These are phyloP conservation scores for Gigaspora rosea DNA, from an alignment of 192 early-diverging fungal genomes.

Conservation along the genomic window DNA sequence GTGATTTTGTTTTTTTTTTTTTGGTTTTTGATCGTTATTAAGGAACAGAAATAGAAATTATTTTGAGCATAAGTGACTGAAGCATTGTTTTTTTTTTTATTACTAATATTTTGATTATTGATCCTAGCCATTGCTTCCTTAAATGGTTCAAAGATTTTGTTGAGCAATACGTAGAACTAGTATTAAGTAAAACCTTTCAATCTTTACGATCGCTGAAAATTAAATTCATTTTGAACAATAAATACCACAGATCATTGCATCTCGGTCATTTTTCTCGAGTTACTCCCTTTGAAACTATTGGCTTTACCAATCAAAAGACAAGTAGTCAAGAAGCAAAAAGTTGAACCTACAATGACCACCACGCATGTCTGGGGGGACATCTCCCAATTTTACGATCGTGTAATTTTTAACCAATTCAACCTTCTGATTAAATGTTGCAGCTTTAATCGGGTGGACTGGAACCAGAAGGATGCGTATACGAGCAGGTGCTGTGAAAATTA, in stretches of 20 bases:
- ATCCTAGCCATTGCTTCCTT: too few relatives aligned
- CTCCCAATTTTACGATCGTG: constrained; percentile 62
- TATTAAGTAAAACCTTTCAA: too few relatives aligned
- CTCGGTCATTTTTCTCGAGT: too few relatives aligned
- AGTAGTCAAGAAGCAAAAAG: too few relatives aligned
- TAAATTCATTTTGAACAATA: too few relatives aligned
- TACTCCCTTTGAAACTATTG: neutral
- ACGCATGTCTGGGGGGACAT: constrained; percentile 67
- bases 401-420: constrained; percentile 68
- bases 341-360: constrained; percentile 41
- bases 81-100: neutral
- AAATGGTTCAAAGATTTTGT: too few relatives aligned
- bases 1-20: neutral
- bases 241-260: too few relatives aligned
- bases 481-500: constrained; percentile 53
- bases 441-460: constrained; percentile 67
- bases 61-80: neutral
- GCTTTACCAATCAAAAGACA: neutral
- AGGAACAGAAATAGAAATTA: neutral
- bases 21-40: neutral
- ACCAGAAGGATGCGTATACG: constrained; percentile 70
- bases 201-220: too few relatives aligned
- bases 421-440: constrained; percentile 63
- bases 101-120: neutral
- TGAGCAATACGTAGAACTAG: too few relatives aligned